Evolutionary conservation across 78 protist species (phyloP).

Genomic region (Capsaspora owczarzaki): DNA sequence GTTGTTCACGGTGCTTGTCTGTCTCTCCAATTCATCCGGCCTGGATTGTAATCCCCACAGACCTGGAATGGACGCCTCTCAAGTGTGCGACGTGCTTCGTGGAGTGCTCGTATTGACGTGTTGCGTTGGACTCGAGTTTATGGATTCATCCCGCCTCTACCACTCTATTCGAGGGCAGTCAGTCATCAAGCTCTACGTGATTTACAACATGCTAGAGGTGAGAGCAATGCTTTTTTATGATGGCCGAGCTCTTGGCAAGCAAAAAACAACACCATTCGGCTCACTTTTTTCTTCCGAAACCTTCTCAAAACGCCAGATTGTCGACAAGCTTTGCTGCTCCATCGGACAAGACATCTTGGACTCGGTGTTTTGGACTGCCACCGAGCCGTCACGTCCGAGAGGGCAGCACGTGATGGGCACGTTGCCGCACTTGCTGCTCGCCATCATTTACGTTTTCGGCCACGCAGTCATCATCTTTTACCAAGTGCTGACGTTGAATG

Average conservation of each 20-base stretch:
- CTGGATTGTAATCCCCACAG: background rate
- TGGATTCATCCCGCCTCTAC: conserved; percentile 32
- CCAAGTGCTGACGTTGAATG: conserved; percentile 67
- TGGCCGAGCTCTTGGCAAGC: background rate
- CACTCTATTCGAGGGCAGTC: conserved; percentile 75
- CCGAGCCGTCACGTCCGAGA: background rate
- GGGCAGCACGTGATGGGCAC: background rate
- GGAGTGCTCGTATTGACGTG: background rate
- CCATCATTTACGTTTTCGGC: background rate
- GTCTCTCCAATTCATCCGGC: background rate
- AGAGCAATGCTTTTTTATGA: background rate
- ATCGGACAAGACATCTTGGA: conserved; percentile 81
- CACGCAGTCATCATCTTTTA: conserved; percentile 2
- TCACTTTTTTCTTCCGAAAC: background rate
- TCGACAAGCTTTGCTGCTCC: conserved; percentile 62
- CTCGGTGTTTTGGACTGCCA: conserved; percentile 40
- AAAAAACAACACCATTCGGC: background rate
- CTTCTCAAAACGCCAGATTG: background rate
- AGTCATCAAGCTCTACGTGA: conserved; percentile 79
- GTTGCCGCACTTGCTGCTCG: background rate
- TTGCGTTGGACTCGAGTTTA: background rate
- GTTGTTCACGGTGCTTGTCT: background rate
- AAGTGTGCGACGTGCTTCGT: background rate
- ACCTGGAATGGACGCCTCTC: background rate
- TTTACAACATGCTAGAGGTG: conserved; percentile 67